A percentile compares a stretch with the other conserved stretches of the same genome.
Evolutionary conservation across 345 rosid species (phyloP).

Genomic region (Isatis tinctoria): DNA sequence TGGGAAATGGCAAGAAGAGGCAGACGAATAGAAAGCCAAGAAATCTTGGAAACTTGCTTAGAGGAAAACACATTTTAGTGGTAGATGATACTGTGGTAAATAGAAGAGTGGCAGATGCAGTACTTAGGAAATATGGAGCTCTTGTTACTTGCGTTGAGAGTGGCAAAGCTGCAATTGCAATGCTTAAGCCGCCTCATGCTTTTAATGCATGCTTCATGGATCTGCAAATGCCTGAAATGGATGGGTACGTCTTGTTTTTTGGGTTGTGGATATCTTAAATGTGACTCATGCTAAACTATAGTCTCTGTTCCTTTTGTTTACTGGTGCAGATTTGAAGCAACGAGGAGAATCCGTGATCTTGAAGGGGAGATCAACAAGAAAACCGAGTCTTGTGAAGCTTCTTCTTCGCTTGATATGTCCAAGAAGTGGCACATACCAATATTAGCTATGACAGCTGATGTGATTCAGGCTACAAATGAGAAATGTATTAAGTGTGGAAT

Average conservation of each 20-base stretch:
- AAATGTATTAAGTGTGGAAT: constrained; percentile 72
- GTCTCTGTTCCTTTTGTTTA: not conserved
- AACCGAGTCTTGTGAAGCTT: constrained; percentile 47
- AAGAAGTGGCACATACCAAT: constrained; percentile 71
- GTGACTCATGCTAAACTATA: no score
- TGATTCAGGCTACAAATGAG: constrained; percentile 72
- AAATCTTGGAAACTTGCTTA: constrained; percentile 52
- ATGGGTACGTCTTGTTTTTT: constrained; percentile 50
- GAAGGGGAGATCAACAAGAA: constrained; percentile 53
- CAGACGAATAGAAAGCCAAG: constrained; percentile 37
- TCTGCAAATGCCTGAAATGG: constrained; percentile 95
- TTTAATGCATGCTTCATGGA: constrained; percentile 97
- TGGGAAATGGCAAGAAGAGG: constrained; percentile 52
- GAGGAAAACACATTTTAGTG: constrained; percentile 65
- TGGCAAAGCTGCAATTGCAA: constrained; percentile 58
- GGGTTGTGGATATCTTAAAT: not conserved
- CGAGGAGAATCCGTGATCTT: constrained; percentile 52
- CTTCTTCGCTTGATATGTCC: constrained; percentile 35
- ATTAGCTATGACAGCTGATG: constrained; percentile 96
- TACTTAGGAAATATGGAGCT: constrained; percentile 73
- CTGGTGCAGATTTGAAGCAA: constrained; percentile 68
- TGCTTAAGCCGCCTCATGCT: constrained; percentile 74
- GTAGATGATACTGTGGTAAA: constrained; percentile 88
- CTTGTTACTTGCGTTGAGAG: constrained; percentile 73
- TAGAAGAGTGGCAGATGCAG: constrained; percentile 90